Conservation (phyloP, 139 green algal species). For the Yamagishiella unicocca region DNA sequence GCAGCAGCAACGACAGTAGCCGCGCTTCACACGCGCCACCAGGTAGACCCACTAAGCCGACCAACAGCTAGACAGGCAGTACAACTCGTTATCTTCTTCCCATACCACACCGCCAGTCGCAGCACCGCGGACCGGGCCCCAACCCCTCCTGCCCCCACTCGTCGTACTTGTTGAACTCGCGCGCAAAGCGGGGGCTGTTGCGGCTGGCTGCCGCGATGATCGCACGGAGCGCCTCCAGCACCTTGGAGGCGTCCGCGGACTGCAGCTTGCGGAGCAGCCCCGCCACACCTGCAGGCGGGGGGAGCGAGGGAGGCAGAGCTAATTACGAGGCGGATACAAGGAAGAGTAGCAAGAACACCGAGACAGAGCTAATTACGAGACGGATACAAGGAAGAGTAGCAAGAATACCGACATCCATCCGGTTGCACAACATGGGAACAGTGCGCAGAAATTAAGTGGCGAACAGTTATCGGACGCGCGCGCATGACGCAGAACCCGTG, state of each 20-base stretch:
- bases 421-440: background rate
- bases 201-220: constrained; percentile 15
- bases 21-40: too few relatives aligned
- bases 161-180: constrained; percentile 43
- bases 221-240: constrained; percentile 34
- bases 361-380: background rate
- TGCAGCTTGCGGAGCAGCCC: constrained; percentile 31
- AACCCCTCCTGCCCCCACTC: background rate
- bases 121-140: too few relatives aligned
- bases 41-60: too few relatives aligned
- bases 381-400: background rate
- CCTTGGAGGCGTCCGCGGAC: background rate
- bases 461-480: background rate
- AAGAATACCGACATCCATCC: background rate
- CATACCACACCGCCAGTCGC: too few relatives aligned
- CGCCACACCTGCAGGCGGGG: constrained; percentile 7
- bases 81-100: too few relatives aligned
- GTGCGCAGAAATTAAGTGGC: background rate
- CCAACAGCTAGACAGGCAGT: too few relatives aligned
- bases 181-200: constrained; percentile 8
- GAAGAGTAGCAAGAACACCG: background rate
- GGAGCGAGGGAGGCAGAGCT: background rate
- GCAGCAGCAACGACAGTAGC: too few relatives aligned
- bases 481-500: background rate
- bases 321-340: too few relatives aligned